These are phyloP conservation scores for Globisporangium spinosum DNA, from an alignment of 352 stramenopile species.

Conservation along the genomic window DNA sequence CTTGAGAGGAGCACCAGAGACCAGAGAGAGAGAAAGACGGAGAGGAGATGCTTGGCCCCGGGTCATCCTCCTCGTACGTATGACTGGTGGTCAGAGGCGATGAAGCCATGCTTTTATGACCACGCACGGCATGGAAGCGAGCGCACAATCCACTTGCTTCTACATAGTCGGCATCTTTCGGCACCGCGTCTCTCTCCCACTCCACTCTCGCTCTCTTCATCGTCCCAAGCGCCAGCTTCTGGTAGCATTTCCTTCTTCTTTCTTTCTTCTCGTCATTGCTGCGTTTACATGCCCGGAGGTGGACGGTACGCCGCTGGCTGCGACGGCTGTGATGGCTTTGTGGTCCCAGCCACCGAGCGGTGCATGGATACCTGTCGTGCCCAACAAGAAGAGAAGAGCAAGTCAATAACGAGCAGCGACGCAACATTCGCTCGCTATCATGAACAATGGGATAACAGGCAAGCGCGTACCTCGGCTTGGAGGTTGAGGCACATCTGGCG, in stretches of 20 bases:
- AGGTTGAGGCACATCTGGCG: constrained; percentile 80
- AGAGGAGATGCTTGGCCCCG: too few relatives aligned
- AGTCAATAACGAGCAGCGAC: neutral
- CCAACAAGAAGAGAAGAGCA: neutral
- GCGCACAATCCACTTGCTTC: neutral
- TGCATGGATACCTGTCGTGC: constrained; percentile 15
- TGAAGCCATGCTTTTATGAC: neutral
- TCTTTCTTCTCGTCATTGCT: neutral
- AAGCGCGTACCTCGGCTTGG: constrained; percentile 57
- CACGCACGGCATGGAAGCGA: neutral
- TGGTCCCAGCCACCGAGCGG: neutral
- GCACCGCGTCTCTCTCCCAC: neutral
- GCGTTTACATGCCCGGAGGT: constrained; percentile 21
- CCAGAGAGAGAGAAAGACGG: neutral
- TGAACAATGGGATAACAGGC: neutral
- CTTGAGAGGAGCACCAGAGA: neutral
- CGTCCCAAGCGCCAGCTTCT: neutral
- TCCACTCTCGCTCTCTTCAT: neutral
- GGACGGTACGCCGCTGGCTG: constrained; percentile 7
- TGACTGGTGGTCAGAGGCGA: neutral
- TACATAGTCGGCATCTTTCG: neutral
- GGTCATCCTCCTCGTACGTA: neutral
- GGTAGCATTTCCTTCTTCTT: neutral
- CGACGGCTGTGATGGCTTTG: neutral
- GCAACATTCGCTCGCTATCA: neutral